Evolutionary conservation across 768 basidiomycete genomes (phyloP), one percentile per base, ranked within the genome.

Genomic region (Termitomyces sp.): DNA sequence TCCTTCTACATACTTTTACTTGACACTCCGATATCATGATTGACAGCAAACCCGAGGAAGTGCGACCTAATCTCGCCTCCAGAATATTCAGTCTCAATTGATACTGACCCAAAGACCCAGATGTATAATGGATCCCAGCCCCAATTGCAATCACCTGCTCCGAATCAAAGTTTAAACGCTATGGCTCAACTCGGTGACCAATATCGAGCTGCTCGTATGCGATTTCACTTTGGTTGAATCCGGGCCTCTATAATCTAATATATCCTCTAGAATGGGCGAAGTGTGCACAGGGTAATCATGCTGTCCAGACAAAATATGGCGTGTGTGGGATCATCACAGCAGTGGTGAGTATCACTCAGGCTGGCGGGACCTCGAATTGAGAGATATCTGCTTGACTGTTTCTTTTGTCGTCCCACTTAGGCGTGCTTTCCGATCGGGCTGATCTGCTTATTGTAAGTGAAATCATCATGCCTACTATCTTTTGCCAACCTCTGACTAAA

Each of bases 321-420:
- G 18, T 58, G 2, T 58, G 52, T 25, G 62, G 62, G 22, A 60
- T 63, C 12, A 58, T 63, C 18, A 45, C 47, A 9, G 62, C 57
- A 5, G 54, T 63, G 31, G 62, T 60, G 23, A 49, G 59, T 44
- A 36, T n/a, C 29, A n/a, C n/a, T n/a, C n/a, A 7, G 3, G 12
- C 31, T 23, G 9, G 29, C n/a, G 20, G 22, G 22, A 25, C 25
- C 16, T 7, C 20, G n/a, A 29, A 5, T 6, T 16, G 6, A 39
- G 42, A 20, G 13, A 16, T 12, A n/a, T 22, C 18, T 20, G 29
- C 27, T 29, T 16, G 22, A 52, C 9, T 42, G 22, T 23, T 33
- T 23, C 50, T 42, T 31, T n/a, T n/a, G n/a, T n/a, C n/a, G n/a
- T n/a, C 29, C 2, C 23, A 27, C 25, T 23, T 29, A 63, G 59